phyloP scores from a whole-genome alignment of 495 filamentous ascomycete genomes.

The Neurospora africana region DNA sequence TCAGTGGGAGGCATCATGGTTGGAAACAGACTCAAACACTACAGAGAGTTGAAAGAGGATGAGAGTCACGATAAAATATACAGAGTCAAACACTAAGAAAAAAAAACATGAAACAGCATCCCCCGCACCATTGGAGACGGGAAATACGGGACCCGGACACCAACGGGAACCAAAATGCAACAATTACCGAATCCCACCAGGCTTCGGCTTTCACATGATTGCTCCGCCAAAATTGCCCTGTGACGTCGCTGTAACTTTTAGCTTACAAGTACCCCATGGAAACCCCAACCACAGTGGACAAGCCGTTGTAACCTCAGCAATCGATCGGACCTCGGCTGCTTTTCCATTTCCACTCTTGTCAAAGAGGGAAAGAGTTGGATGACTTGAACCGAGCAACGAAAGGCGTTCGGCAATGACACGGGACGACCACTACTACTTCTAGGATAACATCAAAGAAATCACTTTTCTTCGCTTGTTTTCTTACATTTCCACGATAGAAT shows the following conservation, averaged over 20 bases:
- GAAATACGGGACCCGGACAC: background rate
- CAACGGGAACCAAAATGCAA: background rate
- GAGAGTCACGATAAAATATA: background rate
- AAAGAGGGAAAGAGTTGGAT: background rate
- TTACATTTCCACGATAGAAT: background rate
- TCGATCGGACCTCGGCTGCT: background rate
- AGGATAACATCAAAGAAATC: background rate
- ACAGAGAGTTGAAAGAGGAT: background rate
- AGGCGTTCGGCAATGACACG: background rate
- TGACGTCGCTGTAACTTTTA: background rate
- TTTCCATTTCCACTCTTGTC: background rate
- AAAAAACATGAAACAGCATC: background rate
- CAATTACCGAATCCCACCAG: background rate
- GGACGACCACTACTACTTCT: background rate
- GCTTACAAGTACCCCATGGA: background rate
- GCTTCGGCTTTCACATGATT: background rate
- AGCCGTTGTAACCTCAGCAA: background rate
- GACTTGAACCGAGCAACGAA: background rate
- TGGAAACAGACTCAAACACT: background rate
- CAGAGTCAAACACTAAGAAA: background rate
- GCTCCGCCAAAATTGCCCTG: background rate
- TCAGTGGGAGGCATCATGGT: background rate
- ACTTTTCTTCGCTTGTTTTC: background rate
- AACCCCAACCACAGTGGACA: background rate
- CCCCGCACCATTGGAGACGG: background rate